These are phyloP conservation scores for Coemansia interrupta DNA, from an alignment of 192 early-diverging fungal species.

Conservation along the genomic window DNA sequence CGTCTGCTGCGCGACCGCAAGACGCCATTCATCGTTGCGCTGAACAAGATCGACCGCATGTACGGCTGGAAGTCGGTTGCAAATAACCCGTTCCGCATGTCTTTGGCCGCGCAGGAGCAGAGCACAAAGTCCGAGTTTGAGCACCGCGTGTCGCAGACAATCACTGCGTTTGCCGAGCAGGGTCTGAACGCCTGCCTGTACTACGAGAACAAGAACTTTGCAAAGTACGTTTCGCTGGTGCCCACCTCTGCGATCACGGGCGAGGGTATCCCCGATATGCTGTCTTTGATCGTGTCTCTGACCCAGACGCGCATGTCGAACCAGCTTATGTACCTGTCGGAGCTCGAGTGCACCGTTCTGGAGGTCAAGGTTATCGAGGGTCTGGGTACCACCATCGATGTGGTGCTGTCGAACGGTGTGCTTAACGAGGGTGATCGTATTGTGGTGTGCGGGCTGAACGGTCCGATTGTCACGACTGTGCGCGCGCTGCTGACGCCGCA, in stretches of 20 bases:
- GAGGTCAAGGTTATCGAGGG: conserved; percentile 99
- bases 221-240: conserved; percentile 91
- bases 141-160: conserved; percentile 70
- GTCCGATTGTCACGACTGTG: conserved; percentile 89
- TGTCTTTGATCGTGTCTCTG: conserved; percentile 84
- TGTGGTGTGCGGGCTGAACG: conserved; percentile 87
- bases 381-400: conserved; percentile 96
- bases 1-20: conserved; percentile 86
- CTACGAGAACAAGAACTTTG: conserved; percentile 94
- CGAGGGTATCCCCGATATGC: conserved; percentile 97
- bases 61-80: conserved; percentile 87
- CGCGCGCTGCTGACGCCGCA: conserved; percentile 98
- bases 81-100: conserved; percentile 75
- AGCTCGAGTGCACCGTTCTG: conserved; percentile 94
- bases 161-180: conserved; percentile 91
- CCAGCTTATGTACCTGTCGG: conserved; percentile 91
- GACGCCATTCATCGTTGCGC: conserved; percentile 96
- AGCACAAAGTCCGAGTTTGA: conserved; percentile 82
- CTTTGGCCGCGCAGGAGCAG: conserved; percentile 69
- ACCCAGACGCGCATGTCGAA: conserved; percentile 95
- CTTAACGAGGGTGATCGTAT: conserved; percentile 95
- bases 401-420: conserved; percentile 91
- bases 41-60: conserved; percentile 98
- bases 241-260: conserved; percentile 98
- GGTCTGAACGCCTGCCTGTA: conserved; percentile 89